Evolutionary conservation across 2,329 filamentous ascomycete genomes (phyloP).

Genomic region (Claviceps purpurea): DNA sequence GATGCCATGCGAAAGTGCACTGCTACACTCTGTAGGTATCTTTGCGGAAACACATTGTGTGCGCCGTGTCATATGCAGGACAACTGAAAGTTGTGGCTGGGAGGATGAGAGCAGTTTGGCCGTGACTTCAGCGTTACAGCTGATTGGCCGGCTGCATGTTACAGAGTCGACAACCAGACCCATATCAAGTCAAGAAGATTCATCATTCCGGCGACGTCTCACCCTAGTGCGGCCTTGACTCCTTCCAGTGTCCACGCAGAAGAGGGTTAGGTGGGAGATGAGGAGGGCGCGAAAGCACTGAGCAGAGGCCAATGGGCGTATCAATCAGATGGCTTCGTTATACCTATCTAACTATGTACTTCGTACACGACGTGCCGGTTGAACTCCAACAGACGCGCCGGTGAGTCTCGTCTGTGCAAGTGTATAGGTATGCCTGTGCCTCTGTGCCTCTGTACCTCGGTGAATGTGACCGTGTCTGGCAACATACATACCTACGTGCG

Average conservation of each 20-base stretch:
- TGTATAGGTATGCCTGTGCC: neutral
- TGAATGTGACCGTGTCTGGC: neutral
- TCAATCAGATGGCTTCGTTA: neutral
- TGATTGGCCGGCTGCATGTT: neutral
- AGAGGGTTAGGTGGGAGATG: neutral
- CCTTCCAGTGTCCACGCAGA: neutral
- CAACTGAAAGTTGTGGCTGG: neutral
- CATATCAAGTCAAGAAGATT: neutral
- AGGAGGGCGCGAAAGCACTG: neutral
- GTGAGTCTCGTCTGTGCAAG: neutral
- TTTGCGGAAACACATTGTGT: no score
- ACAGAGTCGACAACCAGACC: slow-evolving; percentile 2
- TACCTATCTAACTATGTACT: neutral
- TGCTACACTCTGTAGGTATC: no score
- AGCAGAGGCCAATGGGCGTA: neutral
- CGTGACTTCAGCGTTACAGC: neutral
- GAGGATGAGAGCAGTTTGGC: slow-evolving; percentile 1
- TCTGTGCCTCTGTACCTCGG: neutral
- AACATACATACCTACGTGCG: neutral
- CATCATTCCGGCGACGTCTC: neutral
- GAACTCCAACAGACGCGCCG: neutral
- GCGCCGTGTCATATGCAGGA: neutral
- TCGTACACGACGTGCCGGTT: neutral
- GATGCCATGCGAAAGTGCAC: neutral
- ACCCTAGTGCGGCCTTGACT: slow-evolving; percentile 1